phyloP scores from a whole-genome alignment of 176 grass and related monocot genomes.

The Lolium multiflorum region DNA sequence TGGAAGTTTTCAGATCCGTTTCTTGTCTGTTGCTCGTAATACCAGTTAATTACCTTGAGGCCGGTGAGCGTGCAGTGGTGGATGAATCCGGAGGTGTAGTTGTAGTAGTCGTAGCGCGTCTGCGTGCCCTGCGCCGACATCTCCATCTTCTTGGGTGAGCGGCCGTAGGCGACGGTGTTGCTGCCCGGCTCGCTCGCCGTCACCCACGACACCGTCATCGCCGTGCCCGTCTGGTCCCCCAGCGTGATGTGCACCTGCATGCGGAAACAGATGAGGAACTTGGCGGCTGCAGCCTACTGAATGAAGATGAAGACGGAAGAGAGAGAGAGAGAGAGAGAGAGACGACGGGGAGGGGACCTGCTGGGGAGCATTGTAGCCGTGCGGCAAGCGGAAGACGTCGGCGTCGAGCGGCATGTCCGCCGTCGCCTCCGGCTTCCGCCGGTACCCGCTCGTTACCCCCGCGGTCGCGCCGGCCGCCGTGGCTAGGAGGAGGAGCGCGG shows the following conservation, averaged over 20 bases:
- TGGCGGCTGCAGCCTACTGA: no score
- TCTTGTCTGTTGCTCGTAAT: not conserved
- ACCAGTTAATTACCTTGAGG: slow-evolving; percentile 52
- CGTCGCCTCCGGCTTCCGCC: slow-evolving; percentile 51
- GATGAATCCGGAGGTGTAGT: slow-evolving; percentile 90
- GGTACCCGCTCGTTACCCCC: slow-evolving; percentile 65
- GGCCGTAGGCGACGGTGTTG: slow-evolving; percentile 60
- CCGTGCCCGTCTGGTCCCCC: slow-evolving; percentile 61
- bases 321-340: no score
- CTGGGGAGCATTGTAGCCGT: slow-evolving; percentile 76
- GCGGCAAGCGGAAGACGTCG: slow-evolving; percentile 67
- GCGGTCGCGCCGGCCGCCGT: slow-evolving; percentile 20
- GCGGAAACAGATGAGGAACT: no score
- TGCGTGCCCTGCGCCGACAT: slow-evolving; percentile 35
- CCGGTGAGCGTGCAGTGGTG: slow-evolving; percentile 59
- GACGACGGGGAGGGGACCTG: not conserved
- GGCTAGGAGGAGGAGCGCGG: not conserved
- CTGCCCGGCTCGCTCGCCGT: slow-evolving; percentile 61
- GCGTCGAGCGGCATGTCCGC: slow-evolving; percentile 76
- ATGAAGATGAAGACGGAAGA: no score
- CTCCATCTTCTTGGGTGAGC: slow-evolving; percentile 40
- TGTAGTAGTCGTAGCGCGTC: slow-evolving; percentile 66
- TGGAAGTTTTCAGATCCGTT: not conserved
- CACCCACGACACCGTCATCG: slow-evolving; percentile 73
- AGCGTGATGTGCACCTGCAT: slow-evolving; percentile 81